A percentile compares a stretch with the other conserved stretches of the same genome.
These are phyloP conservation scores for Sporodiniella umbellata DNA, from an alignment of 371 early-diverging fungal species.

Conservation along the genomic window DNA sequence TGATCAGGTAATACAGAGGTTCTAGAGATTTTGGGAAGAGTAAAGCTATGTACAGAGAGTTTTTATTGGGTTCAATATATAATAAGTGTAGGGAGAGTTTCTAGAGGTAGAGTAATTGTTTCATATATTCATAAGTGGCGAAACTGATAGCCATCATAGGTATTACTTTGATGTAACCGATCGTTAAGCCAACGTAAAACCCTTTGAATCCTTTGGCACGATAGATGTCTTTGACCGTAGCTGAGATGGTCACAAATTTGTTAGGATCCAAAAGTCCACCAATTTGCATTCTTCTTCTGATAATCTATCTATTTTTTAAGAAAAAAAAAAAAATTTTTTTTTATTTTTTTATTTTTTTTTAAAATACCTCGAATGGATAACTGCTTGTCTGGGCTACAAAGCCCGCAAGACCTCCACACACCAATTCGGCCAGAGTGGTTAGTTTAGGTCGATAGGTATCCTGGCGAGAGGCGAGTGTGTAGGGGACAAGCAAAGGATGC, in stretches of 20 bases:
- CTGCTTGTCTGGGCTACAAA: constrained; percentile 82
- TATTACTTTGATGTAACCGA: constrained; percentile 91
- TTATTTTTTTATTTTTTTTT: constrained; percentile 2
- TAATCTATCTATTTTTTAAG: constrained; percentile 40
- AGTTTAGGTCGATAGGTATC: constrained; percentile 28
- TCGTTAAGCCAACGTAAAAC: constrained; percentile 96
- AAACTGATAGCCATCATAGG: constrained; percentile 93
- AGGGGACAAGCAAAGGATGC: constrained; percentile 27
- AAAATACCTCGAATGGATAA: constrained; percentile 84
- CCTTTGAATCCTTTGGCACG: constrained; percentile 71
- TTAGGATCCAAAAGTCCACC: constrained; percentile 61
- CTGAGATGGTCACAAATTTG: constrained; percentile 50
- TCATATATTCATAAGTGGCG: constrained; percentile 79
- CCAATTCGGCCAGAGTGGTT: constrained; percentile 73
- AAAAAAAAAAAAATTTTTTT: too few relatives aligned
- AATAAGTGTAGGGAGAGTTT: too few relatives aligned
- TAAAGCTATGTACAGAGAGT: too few relatives aligned
- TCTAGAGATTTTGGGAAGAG: too few relatives aligned
- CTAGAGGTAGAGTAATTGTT: too few relatives aligned
- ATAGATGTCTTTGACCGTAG: constrained; percentile 67
- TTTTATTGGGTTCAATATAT: too few relatives aligned
- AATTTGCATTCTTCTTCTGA: constrained; percentile 91
- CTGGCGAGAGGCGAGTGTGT: constrained; percentile 13
- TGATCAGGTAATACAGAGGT: too few relatives aligned
- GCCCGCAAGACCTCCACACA: constrained; percentile 85